A percentile compares a stretch with the other conserved stretches of the same genome.
phyloP scores from a whole-genome alignment of 768 basidiomycete species.

The Suillus cothurnatus region DNA sequence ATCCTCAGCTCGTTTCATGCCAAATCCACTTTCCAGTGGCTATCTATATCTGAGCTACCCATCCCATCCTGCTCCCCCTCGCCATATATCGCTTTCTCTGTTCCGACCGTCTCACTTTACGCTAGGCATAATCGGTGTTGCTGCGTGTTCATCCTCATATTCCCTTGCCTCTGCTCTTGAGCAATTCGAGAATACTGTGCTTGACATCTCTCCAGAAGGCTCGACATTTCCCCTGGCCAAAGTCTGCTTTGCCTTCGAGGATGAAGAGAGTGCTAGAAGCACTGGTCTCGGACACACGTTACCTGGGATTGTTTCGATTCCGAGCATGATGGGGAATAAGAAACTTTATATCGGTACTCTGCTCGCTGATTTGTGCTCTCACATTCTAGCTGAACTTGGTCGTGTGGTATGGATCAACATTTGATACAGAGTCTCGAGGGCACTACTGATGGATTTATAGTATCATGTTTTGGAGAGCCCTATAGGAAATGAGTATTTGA shows the following conservation, averaged over 20 bases:
- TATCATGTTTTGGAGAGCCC: conserved; percentile 80
- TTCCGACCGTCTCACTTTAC: conserved; percentile 82
- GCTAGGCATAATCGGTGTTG: conserved; percentile 86
- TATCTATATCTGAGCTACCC: conserved; percentile 80
- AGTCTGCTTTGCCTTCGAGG: conserved; percentile 86
- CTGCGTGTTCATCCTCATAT: conserved; percentile 62
- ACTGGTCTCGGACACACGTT: conserved; percentile 57
- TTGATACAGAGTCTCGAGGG: conserved; percentile 5
- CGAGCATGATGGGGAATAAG: conserved; percentile 85
- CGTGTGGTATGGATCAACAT: conserved; percentile 60
- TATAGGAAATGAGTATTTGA: conserved; percentile 83
- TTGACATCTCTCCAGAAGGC: conserved; percentile 65
- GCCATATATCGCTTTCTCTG: conserved; percentile 68
- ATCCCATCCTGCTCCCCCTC: conserved; percentile 70
- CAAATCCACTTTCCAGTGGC: conserved; percentile 72
- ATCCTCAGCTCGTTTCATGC: conserved; percentile 76
- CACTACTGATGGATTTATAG: conserved; percentile 41
- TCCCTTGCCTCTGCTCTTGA: conserved; percentile 54
- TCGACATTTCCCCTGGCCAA: conserved; percentile 77
- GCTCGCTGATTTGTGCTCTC: conserved; percentile 86
- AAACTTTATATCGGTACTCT: conserved; percentile 86
- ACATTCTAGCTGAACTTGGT: conserved; percentile 84
- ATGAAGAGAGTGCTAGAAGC: conserved; percentile 51
- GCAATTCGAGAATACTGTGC: conserved; percentile 67
- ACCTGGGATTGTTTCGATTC: conserved; percentile 75